Evolutionary conservation across 176 grass and related monocot genomes (phyloP), one percentile per base, ranked within the genome.

Genomic region (Oryza coarctata): DNA sequence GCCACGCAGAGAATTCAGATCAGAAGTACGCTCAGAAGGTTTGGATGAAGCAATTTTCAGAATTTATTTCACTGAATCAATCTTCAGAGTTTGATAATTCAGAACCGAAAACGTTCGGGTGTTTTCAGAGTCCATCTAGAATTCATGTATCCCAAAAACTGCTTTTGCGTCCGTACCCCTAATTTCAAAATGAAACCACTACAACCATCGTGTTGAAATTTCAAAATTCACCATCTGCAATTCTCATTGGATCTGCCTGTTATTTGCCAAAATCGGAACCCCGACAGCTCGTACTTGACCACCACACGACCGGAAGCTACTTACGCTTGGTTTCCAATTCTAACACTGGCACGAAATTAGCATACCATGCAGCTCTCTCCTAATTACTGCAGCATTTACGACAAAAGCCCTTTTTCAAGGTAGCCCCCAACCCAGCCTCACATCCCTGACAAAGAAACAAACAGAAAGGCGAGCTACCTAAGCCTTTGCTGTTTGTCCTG

Each of bases 221-320:
- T 86, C 27, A 72, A 89, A 82, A 82, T 31, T 61, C 14, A 3
- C 8, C 41, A 57, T 3, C 40, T 3, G 22, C 9, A 25, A 13
- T 25, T 52, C n/a, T 12, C 32, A 9, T 36, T 72, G 65, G 34
- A 85, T 66, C 58, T 55, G 55, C 6, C 55, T 60, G 2, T 40
- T 2, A 81, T 25, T 75, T 64, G 77, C 70, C 18, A 70, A 35
- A 77, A 78, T 70, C 77, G 29, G 57, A 81, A 86, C 73, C 41
- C 82, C 82, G 88, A 80, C 71, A 57, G 27, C 52, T 7, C 55
- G 65, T 80, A 70, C 71, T 76, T 81, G 76, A 52, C 45, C 70
- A 11, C 49, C 70, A 11, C 49, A 49, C 35, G 67, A 57, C 44
- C 15, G 35, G 35, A 83, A 65, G 26, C 62, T 7, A 14, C 66